phyloP scores from a whole-genome alignment of 2,329 filamentous ascomycete genomes.

The Huntiella moniliformis region DNA sequence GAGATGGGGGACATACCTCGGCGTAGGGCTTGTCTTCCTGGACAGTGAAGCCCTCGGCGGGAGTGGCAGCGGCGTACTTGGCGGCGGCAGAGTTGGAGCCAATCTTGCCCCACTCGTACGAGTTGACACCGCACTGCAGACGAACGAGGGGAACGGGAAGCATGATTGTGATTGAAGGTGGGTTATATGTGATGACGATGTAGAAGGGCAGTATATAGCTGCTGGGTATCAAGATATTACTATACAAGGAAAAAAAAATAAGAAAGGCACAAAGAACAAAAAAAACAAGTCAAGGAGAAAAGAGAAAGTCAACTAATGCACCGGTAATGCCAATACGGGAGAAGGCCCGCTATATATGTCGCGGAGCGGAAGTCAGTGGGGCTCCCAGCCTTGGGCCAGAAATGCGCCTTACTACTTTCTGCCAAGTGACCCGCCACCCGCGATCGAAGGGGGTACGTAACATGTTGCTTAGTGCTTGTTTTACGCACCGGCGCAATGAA shows the following conservation, averaged over 20 bases:
- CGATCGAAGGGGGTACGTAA: too few relatives aligned
- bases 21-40: constrained; percentile 83
- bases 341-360: background rate
- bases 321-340: background rate
- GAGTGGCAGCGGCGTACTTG: constrained; percentile 71
- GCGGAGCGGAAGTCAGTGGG: background rate
- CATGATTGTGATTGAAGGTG: constrained; percentile 8
- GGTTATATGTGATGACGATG: background rate
- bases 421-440: too few relatives aligned
- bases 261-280: background rate
- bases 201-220: background rate
- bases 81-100: constrained; percentile 76
- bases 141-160: constrained; percentile 70
- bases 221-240: too few relatives aligned
- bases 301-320: background rate
- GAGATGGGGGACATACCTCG: constrained; percentile 39
- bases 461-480: too few relatives aligned
- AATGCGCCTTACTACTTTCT: too few relatives aligned
- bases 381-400: too few relatives aligned
- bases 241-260: background rate
- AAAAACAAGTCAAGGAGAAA: background rate
- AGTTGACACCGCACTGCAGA: constrained; percentile 84
- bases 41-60: constrained; percentile 53
- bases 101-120: constrained; percentile 97
- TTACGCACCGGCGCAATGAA: too few relatives aligned